Conservation (phyloP, 225 moss, liverwort and hornwort species). For the Polytrichum commune region DNA sequence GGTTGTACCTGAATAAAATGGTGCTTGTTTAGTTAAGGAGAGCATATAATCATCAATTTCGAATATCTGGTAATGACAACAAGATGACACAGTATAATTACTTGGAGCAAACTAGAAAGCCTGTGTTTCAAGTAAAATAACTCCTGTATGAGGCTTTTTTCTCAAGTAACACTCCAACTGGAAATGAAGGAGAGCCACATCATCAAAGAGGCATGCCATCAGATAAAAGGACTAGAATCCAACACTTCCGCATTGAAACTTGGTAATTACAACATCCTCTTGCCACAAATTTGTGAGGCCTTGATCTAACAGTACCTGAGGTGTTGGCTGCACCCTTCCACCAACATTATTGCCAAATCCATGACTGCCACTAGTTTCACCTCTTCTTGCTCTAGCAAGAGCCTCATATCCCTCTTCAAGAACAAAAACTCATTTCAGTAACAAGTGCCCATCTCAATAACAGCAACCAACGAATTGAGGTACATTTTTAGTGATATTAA, state of each 20-base stretch:
- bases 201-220: no score
- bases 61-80: neutral
- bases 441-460: neutral
- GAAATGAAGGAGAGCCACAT: no score
- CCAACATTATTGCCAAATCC: slow-evolving; percentile 13
- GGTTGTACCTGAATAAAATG: slow-evolving; percentile 19
- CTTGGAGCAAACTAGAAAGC: neutral
- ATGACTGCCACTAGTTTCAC: slow-evolving; percentile 49
- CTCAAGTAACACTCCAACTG: no score
- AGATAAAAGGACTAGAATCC: no score
- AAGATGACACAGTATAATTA: neutral
- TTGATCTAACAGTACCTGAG: slow-evolving; percentile 31
- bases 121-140: no score
- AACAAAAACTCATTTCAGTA: slow-evolving; percentile 23
- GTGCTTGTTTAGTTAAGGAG: neutral
- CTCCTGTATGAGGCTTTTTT: no score
- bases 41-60: neutral
- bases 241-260: no score
- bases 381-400: slow-evolving; percentile 64
- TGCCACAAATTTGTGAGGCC: slow-evolving; percentile 7
- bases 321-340: slow-evolving; percentile 14
- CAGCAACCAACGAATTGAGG: neutral
- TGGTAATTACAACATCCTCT: slow-evolving; percentile 1
- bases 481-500: neutral
- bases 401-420: slow-evolving; percentile 83